Evolutionary conservation across 2,329 filamentous ascomycete species (phyloP).

Genomic region (Myriosclerotinia scirpicola): DNA sequence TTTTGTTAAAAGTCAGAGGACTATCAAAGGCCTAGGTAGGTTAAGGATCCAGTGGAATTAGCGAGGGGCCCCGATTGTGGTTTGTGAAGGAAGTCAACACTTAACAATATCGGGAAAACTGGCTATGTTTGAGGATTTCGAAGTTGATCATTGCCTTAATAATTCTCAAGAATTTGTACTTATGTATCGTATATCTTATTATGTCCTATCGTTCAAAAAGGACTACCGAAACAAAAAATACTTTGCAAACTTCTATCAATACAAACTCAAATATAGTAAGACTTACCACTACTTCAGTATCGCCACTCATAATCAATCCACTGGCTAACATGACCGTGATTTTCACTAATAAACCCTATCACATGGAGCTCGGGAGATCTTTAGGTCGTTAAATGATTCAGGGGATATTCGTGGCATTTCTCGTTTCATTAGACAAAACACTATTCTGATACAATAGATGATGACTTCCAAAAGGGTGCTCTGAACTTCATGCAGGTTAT

Average conservation of each 20-base stretch:
- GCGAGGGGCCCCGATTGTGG: slow-evolving; percentile 16
- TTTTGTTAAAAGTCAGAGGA: neutral
- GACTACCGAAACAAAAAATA: neutral
- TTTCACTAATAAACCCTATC: neutral
- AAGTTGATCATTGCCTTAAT: slow-evolving; percentile 2
- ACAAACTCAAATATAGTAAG: neutral
- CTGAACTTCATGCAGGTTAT: neutral
- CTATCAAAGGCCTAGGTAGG: neutral
- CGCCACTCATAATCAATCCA: neutral
- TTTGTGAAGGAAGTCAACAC: slow-evolving; percentile 13
- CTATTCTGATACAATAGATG: neutral
- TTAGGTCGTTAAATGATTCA: neutral
- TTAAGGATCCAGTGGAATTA: neutral
- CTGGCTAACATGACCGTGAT: neutral
- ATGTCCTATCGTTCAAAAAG: neutral
- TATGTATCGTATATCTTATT: neutral
- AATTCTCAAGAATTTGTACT: neutral
- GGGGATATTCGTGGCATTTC: neutral
- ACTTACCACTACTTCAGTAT: neutral
- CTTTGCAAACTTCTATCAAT: neutral
- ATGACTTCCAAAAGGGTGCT: neutral
- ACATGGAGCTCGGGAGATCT: neutral
- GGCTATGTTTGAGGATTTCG: neutral
- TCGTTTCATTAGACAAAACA: neutral
- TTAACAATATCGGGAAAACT: slow-evolving; percentile 6